Evolutionary conservation across 2,329 filamentous ascomycete species (phyloP).

Genomic region (Metarhizium album): DNA sequence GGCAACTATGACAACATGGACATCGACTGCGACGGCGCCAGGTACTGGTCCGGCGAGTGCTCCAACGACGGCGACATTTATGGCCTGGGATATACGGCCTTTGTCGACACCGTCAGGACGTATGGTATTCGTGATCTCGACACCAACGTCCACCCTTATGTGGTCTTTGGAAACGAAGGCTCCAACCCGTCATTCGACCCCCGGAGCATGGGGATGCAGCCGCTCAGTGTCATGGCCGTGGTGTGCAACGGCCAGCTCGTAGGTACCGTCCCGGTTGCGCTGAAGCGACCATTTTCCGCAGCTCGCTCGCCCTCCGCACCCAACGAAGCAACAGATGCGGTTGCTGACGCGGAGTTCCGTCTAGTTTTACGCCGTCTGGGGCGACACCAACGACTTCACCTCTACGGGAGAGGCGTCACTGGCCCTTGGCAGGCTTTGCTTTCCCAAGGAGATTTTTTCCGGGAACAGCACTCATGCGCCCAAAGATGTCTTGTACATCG

Average conservation of each 20-base stretch:
- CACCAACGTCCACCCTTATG: conserved; percentile 38
- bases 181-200: conserved; percentile 27
- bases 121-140: conserved; percentile 35
- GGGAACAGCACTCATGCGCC: conserved; percentile 44
- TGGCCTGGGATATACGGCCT: conserved; percentile 36
- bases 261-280: too few relatives aligned
- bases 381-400: too few relatives aligned
- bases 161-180: conserved; percentile 39
- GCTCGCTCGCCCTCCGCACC: too few relatives aligned
- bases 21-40: conserved; percentile 45
- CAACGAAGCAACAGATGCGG: too few relatives aligned
- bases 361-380: too few relatives aligned
- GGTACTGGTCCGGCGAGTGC: conserved; percentile 34
- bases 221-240: too few relatives aligned
- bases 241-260: too few relatives aligned
- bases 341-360: too few relatives aligned
- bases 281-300: too few relatives aligned
- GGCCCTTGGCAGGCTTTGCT: conserved; percentile 8
- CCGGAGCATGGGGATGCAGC: too few relatives aligned
- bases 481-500: conserved; percentile 51
- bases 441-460: conserved; percentile 34
- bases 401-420: too few relatives aligned
- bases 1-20: conserved; percentile 35
- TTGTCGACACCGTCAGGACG: conserved; percentile 25
- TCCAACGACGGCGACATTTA: conserved; percentile 30